Conservation (phyloP, 805 yeast species). For the Pichia nanzhaoensis region DNA sequence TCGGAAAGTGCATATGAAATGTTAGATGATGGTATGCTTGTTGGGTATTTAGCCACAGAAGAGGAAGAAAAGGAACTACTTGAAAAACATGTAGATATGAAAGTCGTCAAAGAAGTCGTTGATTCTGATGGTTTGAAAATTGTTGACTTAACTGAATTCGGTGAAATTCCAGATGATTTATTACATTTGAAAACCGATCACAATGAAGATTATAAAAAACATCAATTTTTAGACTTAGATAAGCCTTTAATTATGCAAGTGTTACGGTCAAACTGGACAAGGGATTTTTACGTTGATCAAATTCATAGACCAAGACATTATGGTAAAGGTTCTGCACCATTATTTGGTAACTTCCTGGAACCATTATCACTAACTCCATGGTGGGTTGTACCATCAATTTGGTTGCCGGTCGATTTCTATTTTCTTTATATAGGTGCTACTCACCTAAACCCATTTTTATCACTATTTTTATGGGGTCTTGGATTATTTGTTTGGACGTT, state of each 20-base stretch:
- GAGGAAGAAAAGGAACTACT: constrained; percentile 71
- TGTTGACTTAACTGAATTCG: constrained; percentile 49
- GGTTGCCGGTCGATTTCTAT: constrained; percentile 78
- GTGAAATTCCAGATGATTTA: constrained; percentile 67
- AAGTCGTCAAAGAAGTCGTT: constrained; percentile 27
- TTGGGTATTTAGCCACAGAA: constrained; percentile 77
- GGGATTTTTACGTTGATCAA: constrained; percentile 89
- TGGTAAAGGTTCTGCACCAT: constrained; percentile 93
- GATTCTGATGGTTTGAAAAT: constrained; percentile 20
- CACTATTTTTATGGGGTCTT: constrained; percentile 55
- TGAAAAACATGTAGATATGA: constrained; percentile 46
- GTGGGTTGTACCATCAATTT: constrained; percentile 82
- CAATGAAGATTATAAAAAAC: constrained; percentile 59
- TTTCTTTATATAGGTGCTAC: constrained; percentile 53
- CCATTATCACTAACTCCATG: constrained; percentile 89
- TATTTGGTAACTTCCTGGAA: constrained; percentile 92
- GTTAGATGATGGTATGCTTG: constrained; percentile 74
- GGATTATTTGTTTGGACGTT: constrained; percentile 95
- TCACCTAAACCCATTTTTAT: constrained; percentile 38
- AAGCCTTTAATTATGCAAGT: constrained; percentile 81
- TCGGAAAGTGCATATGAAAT: constrained; percentile 86
- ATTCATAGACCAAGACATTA: constrained; percentile 98
- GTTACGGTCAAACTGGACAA: constrained; percentile 63
- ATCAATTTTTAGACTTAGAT: constrained; percentile 79
- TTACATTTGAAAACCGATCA: constrained; percentile 76